Evolutionary conservation across 352 stramenopile species (phyloP).

Genomic region (Phytophthora pinifolia): DNA sequence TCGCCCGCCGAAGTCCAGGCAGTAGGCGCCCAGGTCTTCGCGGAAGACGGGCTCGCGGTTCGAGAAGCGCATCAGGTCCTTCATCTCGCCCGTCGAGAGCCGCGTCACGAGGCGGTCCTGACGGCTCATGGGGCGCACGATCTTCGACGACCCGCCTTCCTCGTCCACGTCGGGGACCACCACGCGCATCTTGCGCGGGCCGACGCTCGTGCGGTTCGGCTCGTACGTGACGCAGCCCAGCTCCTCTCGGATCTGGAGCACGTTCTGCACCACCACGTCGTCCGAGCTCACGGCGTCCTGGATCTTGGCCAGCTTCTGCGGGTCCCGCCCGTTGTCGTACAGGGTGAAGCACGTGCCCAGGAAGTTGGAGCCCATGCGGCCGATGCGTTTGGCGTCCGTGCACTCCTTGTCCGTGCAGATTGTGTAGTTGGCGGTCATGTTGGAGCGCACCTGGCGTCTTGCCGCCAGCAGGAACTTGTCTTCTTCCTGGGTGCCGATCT

Average conservation of each 20-base stretch:
- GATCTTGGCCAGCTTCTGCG: conserved; percentile 88
- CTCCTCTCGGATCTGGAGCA: conserved; percentile 87
- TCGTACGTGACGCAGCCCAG: conserved; percentile 87
- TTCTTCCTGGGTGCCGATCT: conserved; percentile 82
- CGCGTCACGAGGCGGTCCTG: conserved; percentile 82
- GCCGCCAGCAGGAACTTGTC: conserved; percentile 79
- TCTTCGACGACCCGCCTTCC: conserved; percentile 71
- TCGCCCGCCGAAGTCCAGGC: conserved; percentile 83
- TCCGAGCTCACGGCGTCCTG: conserved; percentile 79
- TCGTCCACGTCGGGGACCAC: conserved; percentile 83
- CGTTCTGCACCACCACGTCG: conserved; percentile 68
- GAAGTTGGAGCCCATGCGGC: conserved; percentile 90
- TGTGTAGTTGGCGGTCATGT: conserved; percentile 88
- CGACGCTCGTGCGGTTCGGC: conserved; percentile 84
- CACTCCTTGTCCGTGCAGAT: conserved; percentile 87
- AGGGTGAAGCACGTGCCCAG: conserved; percentile 85
- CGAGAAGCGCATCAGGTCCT: conserved; percentile 87
- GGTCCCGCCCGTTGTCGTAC: conserved; percentile 88
- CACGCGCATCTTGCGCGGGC: conserved; percentile 85
- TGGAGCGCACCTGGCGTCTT: conserved; percentile 81
- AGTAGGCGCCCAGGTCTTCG: conserved; percentile 86
- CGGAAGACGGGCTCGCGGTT: conserved; percentile 87
- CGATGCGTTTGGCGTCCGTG: conserved; percentile 67
- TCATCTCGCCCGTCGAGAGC: conserved; percentile 66
- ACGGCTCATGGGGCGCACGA: conserved; percentile 84